Evolutionary conservation across 345 rosid genomes (phyloP), one percentile per base, ranked within the genome.

Genomic region (Heritiera littoralis): DNA sequence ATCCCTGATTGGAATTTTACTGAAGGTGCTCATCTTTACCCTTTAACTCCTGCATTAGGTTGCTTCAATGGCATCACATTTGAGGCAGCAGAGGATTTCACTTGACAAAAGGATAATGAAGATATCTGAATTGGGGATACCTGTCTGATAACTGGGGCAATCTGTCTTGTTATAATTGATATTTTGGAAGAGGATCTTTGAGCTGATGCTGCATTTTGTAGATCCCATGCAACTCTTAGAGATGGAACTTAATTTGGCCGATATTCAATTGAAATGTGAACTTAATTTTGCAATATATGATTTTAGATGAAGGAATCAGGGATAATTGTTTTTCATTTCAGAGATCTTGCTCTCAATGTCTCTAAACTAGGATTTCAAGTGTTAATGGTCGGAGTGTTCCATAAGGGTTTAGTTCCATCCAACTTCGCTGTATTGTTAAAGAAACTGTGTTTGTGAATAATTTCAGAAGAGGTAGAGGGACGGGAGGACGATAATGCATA

Each of bases 121-220:
- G 86, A 92, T 95, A 63, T 92, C 99, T 48, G 99, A 92, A 81
- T 85, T 89, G 59, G 96, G 99, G 18, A 84, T 95, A 65, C 84
- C 94, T 12, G 89, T 89, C 73, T 95, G 82, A 85, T 60, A 41
- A 41, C 23, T 2, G 38, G 61, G 61, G 23, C 15, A 15, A 52
- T 32, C 46, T 14, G 11, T 30, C 59, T 35, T 35, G 38, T 14
- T 20, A 9, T 66, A 15, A 40, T 38, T 65, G 45, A 1, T 65
- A 15, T 65, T 67, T 67, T 9, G 28, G 11, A 18, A 66, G 23
- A 66, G 23, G 46, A 66, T 40, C 9, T 66, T 67, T 9, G 55
- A 68, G 20, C 14, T 45, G 73, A n/a, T 68, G 32, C 35, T 67
- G 52, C 72, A 41, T 67, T 67, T 43, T 43, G 32, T 20, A 45